Evolutionary conservation across 2,329 filamentous ascomycete species (phyloP).

Genomic region (Teratosphaeria destructans): DNA sequence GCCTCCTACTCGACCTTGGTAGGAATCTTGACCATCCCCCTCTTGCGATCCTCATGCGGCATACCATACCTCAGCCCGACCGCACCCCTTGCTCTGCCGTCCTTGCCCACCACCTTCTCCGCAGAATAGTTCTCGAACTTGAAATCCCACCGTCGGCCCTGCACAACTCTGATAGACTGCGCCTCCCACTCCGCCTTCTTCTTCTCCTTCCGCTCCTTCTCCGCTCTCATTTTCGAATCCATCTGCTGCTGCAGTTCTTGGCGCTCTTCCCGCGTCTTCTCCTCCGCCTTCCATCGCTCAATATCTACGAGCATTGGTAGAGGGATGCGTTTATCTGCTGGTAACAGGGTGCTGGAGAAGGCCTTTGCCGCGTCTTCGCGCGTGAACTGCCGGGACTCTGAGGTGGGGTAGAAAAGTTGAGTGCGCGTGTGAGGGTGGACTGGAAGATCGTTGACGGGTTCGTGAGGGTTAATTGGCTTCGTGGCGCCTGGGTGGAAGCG

Average conservation of each 20-base stretch:
- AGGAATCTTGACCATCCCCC: slow-evolving; percentile 53
- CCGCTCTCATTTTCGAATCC: slow-evolving; percentile 22
- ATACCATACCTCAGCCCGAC: slow-evolving; percentile 53
- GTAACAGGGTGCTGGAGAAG: slow-evolving; percentile 48
- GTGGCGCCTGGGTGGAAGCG: slow-evolving; percentile 27
- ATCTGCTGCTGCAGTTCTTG: slow-evolving; percentile 31
- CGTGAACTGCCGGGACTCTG: slow-evolving; percentile 55
- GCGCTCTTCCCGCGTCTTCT: slow-evolving; percentile 31
- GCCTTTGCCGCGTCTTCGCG: slow-evolving; percentile 54
- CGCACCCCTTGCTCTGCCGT: slow-evolving; percentile 43
- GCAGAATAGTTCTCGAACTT: slow-evolving; percentile 49
- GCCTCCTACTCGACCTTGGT: slow-evolving; percentile 40
- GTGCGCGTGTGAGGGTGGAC: slow-evolving; percentile 45
- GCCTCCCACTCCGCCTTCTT: slow-evolving; percentile 35
- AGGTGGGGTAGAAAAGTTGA: slow-evolving; percentile 52
- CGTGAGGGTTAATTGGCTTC: slow-evolving; percentile 36
- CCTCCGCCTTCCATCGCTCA: slow-evolving; percentile 34
- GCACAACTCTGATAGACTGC: slow-evolving; percentile 34
- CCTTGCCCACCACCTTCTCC: slow-evolving; percentile 43
- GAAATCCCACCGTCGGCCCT: slow-evolving; percentile 48
- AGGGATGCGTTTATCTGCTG: slow-evolving; percentile 53
- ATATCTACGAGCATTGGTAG: slow-evolving; percentile 48
- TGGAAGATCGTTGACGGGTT: slow-evolving; percentile 55
- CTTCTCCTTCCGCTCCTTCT: slow-evolving; percentile 31
- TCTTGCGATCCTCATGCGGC: slow-evolving; percentile 52